A percentile compares a stretch with the other conserved stretches of the same genome.
phyloP scores from a whole-genome alignment of 306 rosid genomes.

The Neltuma alba region DNA sequence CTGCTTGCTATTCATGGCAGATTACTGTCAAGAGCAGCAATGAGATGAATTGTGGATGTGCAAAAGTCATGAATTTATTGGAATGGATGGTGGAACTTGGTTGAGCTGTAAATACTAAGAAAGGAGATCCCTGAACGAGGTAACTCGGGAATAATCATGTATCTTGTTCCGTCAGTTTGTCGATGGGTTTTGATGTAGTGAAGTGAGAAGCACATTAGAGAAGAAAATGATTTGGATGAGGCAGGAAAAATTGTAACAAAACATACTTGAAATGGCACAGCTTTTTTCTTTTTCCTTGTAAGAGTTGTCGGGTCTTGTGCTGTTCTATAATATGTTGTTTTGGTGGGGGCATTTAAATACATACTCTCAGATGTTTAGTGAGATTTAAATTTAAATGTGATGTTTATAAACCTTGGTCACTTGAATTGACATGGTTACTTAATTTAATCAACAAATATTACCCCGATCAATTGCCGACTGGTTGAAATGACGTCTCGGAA shows the following conservation, averaged over 20 bases:
- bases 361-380: not conserved
- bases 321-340: slow-evolving; percentile 10
- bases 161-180: slow-evolving; percentile 29
- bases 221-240: slow-evolving; percentile 16
- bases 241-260: not conserved
- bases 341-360: not conserved
- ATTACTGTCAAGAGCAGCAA: slow-evolving; percentile 34
- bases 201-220: slow-evolving; percentile 15
- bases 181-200: slow-evolving; percentile 38
- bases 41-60: slow-evolving; percentile 14
- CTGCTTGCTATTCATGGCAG: slow-evolving; percentile 42
- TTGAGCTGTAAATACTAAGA: slow-evolving; percentile 52
- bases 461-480: not conserved
- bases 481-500: not conserved
- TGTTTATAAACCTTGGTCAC: not conserved
- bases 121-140: slow-evolving; percentile 39
- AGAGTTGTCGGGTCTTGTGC: slow-evolving; percentile 3
- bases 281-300: slow-evolving; percentile 16
- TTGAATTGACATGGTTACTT: not conserved
- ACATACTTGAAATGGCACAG: slow-evolving; percentile 1
- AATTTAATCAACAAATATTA: not conserved
- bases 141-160: slow-evolving; percentile 35
- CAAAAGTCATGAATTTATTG: slow-evolving; percentile 6
- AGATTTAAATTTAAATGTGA: not conserved
- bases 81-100: slow-evolving; percentile 22